Evolutionary conservation across 129 eudicot genomes (phyloP), one percentile per base, ranked within the genome.

Genomic region (Dittrichia graveolens): DNA sequence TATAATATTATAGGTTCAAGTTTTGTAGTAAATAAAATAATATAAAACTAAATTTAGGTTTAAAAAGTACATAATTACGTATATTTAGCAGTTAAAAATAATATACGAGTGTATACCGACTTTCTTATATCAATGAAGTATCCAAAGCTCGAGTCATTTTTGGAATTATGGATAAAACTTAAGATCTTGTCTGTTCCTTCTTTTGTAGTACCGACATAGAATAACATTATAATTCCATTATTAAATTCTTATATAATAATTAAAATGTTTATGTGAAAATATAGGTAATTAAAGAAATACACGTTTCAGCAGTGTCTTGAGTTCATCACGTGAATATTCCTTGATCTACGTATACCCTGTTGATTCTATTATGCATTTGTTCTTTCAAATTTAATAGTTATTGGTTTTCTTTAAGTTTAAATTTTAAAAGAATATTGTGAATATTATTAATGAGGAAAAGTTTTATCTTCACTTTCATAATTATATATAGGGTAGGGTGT

Each of bases 101-200:
- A 2, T 16, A 15, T 1, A 15, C 6, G 5, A 5, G 18, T 53
- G 8, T 6, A 6, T 7, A 54, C 35, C 14, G 31, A 8, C 2
- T 31, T 8, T 7, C 12, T 41, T 71, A 2, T n/a, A 8, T 34
- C 63, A 49, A 39, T 52, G 48, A 75, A 61, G 74, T 39, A 75
- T 75, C 81, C 81, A 75, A 81, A 69, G 84, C 81, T 42, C 35
- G 52, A 19, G 54, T 52, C 60, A 58, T 56, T 10, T 80, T 73
- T 73, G 80, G 73, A 80, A 14, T 79, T 56, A 72, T 18, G 18
- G 80, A 74, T 67, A 53, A 24, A 24, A 59, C 60, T 66, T 76
- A 67, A 43, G 41, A 59, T 61, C 73, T 42, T 67, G 71, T 80
- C 60, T 56, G 10, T 68, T 76, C 68, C 69, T 80, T 60, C 54